Conservation (phyloP, 2,329 filamentous ascomycete species). For the Alternaria novae-zelandiae region DNA sequence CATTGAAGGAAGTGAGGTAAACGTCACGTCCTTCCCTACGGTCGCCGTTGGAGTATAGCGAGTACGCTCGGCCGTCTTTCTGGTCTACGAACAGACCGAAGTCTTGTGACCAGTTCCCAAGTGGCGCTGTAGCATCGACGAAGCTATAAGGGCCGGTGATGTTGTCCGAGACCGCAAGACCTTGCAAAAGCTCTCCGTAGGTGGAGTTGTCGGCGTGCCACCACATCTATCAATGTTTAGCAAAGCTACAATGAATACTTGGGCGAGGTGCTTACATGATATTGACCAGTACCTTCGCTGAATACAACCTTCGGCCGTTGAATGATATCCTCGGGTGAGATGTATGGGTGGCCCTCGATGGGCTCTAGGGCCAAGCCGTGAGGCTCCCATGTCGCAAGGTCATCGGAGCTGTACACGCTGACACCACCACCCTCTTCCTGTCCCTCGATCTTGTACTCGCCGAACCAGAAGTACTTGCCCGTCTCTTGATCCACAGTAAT, state of each 20-base stretch:
- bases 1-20: slow-evolving; percentile 62
- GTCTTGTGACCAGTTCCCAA: slow-evolving; percentile 69
- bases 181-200: slow-evolving; percentile 64
- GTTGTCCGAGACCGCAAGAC: slow-evolving; percentile 60
- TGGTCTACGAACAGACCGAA: slow-evolving; percentile 67
- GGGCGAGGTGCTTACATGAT: slow-evolving; percentile 55
- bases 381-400: slow-evolving; percentile 65
- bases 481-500: slow-evolving; percentile 60
- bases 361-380: slow-evolving; percentile 64
- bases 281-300: slow-evolving; percentile 60
- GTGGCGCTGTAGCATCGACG: slow-evolving; percentile 60
- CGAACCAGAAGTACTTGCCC: slow-evolving; percentile 66
- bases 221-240: slow-evolving; percentile 54
- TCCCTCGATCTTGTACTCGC: slow-evolving; percentile 66
- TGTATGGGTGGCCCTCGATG: slow-evolving; percentile 61
- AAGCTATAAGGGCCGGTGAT: slow-evolving; percentile 63
- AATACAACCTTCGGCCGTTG: slow-evolving; percentile 69
- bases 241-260: no score
- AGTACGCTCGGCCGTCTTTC: slow-evolving; percentile 62
- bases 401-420: slow-evolving; percentile 64
- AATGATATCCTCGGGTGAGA: slow-evolving; percentile 64
- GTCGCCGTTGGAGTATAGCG: slow-evolving; percentile 67
- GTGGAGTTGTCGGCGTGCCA: slow-evolving; percentile 67
- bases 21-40: slow-evolving; percentile 62
- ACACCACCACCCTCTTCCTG: slow-evolving; percentile 66